Conservation (phyloP, 176 grass and related monocot species). For the Oryza australiensis region DNA sequence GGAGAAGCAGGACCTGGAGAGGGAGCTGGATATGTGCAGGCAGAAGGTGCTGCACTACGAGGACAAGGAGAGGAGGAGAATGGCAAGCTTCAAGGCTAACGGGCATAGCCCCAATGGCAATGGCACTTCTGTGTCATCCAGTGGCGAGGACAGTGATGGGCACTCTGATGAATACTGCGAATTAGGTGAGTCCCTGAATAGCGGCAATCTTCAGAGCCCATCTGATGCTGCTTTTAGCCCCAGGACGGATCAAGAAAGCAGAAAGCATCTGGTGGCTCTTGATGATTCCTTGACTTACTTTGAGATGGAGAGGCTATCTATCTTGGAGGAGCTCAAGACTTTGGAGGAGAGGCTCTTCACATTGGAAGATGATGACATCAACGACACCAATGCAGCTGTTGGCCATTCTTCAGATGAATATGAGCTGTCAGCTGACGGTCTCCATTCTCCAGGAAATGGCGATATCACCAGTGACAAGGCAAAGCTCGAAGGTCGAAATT, state of each 20-base stretch:
- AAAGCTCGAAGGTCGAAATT: slow-evolving; percentile 32
- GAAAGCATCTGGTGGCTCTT: slow-evolving; percentile 49
- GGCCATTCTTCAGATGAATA: slow-evolving; percentile 35
- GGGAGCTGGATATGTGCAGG: slow-evolving; percentile 62
- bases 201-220: slow-evolving; percentile 39
- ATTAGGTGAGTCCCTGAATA: slow-evolving; percentile 54
- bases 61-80: slow-evolving; percentile 55
- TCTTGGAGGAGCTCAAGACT: slow-evolving; percentile 86
- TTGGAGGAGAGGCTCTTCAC: slow-evolving; percentile 84
- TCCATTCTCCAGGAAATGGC: slow-evolving; percentile 21
- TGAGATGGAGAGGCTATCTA: slow-evolving; percentile 89
- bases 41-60: slow-evolving; percentile 68
- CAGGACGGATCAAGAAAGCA: slow-evolving; percentile 29
- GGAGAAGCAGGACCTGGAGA: slow-evolving; percentile 93
- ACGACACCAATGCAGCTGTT: slow-evolving; percentile 27
- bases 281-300: slow-evolving; percentile 85
- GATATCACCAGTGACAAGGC: slow-evolving; percentile 34
- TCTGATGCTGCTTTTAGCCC: slow-evolving; percentile 15
- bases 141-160: slow-evolving; percentile 59
- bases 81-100: slow-evolving; percentile 38
- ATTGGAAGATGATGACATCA: slow-evolving; percentile 68
- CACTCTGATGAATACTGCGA: slow-evolving; percentile 41
- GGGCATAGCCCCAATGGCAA: slow-evolving; percentile 30
- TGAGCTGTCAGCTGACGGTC: slow-evolving; percentile 29
- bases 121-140: slow-evolving; percentile 63